Conservation (phyloP, 164 flowering plant species). For the Piper longum region DNA sequence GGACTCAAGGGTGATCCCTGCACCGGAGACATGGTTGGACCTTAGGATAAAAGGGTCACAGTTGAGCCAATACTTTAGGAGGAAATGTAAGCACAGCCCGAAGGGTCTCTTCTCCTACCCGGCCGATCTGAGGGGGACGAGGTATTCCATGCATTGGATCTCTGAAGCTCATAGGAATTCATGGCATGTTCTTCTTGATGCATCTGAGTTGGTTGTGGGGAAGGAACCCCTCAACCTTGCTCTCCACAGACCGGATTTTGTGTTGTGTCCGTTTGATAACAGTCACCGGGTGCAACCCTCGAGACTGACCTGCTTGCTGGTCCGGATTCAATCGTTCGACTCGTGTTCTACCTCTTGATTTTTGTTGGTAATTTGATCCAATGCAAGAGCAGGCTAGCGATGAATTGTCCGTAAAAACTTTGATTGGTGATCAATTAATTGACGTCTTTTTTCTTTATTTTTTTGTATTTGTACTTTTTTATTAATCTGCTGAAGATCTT, state of each 20-base stretch:
- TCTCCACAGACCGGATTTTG: conserved; percentile 65
- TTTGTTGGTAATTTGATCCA: background rate
- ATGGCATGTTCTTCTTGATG: conserved; percentile 71
- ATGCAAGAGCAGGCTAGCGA: too few relatives aligned
- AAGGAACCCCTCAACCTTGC: conserved; percentile 42
- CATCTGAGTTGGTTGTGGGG: conserved; percentile 39
- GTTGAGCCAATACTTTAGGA: conserved; percentile 56
- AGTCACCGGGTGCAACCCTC: conserved; percentile 40
- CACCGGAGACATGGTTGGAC: conserved; percentile 63
- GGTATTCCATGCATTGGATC: conserved; percentile 71
- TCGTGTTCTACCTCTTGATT: conserved; percentile 8
- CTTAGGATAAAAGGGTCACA: conserved; percentile 19
- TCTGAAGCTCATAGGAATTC: conserved; percentile 68
- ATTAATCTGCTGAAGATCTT: too few relatives aligned
- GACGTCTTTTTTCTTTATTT: too few relatives aligned
- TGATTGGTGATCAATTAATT: too few relatives aligned
- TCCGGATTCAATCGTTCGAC: conserved; percentile 60
- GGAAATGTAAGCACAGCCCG: conserved; percentile 51
- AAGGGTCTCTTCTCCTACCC: conserved; percentile 68
- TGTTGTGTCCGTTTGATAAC: conserved; percentile 48
- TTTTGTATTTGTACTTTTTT: too few relatives aligned
- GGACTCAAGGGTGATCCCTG: conserved; percentile 43
- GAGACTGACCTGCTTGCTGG: conserved; percentile 50
- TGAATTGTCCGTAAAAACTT: too few relatives aligned
- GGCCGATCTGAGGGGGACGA: conserved; percentile 39